Evolutionary conservation across 2,329 filamentous ascomycete species (phyloP), one percentile per base, ranked within the genome.

Genomic region (Ophiocordyceps polyrhachis-furcata): DNA sequence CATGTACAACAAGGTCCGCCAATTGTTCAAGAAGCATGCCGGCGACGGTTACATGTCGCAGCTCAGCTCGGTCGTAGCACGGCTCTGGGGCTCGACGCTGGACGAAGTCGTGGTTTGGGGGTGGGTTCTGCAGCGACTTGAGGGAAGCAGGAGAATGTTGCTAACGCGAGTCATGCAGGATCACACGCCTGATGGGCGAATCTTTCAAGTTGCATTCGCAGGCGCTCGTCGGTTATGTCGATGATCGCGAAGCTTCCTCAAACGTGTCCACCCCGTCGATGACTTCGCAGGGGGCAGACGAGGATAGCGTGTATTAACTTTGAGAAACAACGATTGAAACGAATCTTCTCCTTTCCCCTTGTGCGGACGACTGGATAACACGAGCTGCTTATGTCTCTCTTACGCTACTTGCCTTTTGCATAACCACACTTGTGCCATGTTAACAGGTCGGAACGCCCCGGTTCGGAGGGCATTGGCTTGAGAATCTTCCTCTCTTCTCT

Each of bases 91-190:
- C 55, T 89, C 86, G 51, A 95, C 96, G 82, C 79, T 96, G 51
- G 91, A 96, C 59, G 91, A 95, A 66, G 91, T 96, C 50, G 89
- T 96, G 53, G 91, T 98, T 49, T 96, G 91, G 91, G 91, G 91
- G 87, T 94, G 81, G 77, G 87, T 83, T 42, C 45, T 35, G 14
- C 37, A 14, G n/a, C 15, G 11, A 6, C 35, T 35, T 23, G 9
- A 23, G 19, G 17, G 4, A 20, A 12, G 7, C n/a, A 8, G 29
- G 13, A n/a, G n/a, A 20, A 19, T 4, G 41, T 49, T 46, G 49
- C 57, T 51, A 57, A 50, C 20, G n/a, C 7, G 35, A 3, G 23
- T 28, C 17, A 43, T 43, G 21, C 56, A 89, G 84, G 47, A 89
- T 93, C 59, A 89, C 85, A 55, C 87, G 93, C 60, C 77, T 96